phyloP scores from a whole-genome alignment of 2,329 filamentous ascomycete genomes.

The Microthyrium microscopicum region DNA sequence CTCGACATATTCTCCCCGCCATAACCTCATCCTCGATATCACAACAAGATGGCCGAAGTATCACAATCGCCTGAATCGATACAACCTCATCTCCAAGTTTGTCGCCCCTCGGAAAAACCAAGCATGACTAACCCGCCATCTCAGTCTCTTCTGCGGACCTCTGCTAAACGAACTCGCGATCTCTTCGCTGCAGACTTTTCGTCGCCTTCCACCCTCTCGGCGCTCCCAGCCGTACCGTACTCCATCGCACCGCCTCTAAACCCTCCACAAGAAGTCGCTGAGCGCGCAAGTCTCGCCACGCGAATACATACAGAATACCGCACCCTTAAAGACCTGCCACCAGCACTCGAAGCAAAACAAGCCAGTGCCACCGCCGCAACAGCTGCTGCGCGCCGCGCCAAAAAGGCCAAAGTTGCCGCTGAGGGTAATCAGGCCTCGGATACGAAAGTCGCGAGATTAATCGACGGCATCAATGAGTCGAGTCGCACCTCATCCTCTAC shows the following conservation, averaged over 20 bases:
- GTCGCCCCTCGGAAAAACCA: not conserved
- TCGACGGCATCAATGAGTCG: slow-evolving; percentile 42
- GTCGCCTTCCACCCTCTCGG: slow-evolving; percentile 24
- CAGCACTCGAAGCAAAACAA: slow-evolving; percentile 63
- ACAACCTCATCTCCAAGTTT: slow-evolving; percentile 3
- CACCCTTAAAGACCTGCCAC: slow-evolving; percentile 59
- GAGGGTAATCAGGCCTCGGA: slow-evolving; percentile 32
- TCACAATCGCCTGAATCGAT: not conserved
- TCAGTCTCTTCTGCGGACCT: slow-evolving; percentile 19
- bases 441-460: slow-evolving; percentile 47
- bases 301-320: slow-evolving; percentile 62
- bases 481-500: slow-evolving; percentile 23
- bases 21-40: not conserved
- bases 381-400: slow-evolving; percentile 41
- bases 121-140: not conserved
- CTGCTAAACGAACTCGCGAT: slow-evolving; percentile 37
- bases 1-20: too few relatives aligned
- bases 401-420: slow-evolving; percentile 37
- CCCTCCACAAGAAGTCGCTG: slow-evolving; percentile 26
- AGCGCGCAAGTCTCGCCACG: slow-evolving; percentile 32
- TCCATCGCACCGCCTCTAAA: slow-evolving; percentile 28
- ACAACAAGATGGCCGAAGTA: slow-evolving; percentile 2
- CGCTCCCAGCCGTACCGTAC: slow-evolving; percentile 21
- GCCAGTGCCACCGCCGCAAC: slow-evolving; percentile 41
- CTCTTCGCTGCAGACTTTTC: slow-evolving; percentile 37